Percentiles rank a stretch among this genome's conserved stretches.
Conservation (phyloP, 192 early-diverging fungal species). For the Coemansia erecta region DNA sequence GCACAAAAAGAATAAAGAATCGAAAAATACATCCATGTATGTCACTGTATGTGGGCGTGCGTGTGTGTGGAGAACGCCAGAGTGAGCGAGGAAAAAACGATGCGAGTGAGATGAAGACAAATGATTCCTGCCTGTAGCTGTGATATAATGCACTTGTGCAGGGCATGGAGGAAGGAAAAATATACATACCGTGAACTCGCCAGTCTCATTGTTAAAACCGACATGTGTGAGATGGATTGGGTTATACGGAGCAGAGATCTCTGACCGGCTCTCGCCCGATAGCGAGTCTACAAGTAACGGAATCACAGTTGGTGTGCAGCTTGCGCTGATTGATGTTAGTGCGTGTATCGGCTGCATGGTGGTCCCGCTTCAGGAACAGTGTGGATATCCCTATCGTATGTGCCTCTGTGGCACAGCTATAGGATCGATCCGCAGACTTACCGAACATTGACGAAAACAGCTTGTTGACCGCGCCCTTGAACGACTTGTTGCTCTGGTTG, state of each 20-base stretch:
- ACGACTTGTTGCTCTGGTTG: slow-evolving; percentile 47
- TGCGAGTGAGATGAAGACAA: slow-evolving; percentile 2
- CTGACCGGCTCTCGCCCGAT: slow-evolving; percentile 70
- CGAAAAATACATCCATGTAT: slow-evolving; percentile 4
- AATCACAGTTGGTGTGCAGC: not conserved
- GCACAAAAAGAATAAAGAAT: slow-evolving; percentile 12
- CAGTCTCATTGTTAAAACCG: slow-evolving; percentile 94
- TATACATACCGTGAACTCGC: slow-evolving; percentile 80
- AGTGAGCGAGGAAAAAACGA: not conserved
- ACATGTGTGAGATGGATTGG: slow-evolving; percentile 97
- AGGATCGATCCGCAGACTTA: slow-evolving; percentile 16
- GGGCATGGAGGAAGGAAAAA: not conserved
- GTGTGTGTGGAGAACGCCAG: slow-evolving; percentile 2
- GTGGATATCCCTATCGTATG: too few species aligned
- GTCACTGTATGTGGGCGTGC: slow-evolving; percentile 6
- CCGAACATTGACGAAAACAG: slow-evolving; percentile 54
- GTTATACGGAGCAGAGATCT: slow-evolving; percentile 94
- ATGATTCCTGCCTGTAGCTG: slow-evolving; percentile 3
- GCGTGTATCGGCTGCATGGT: not conserved
- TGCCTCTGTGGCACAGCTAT: too few species aligned
- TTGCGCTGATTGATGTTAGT: not conserved
- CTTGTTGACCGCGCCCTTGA: slow-evolving; percentile 55
- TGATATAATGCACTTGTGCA: slow-evolving; percentile 10
- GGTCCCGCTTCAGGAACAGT: not conserved
- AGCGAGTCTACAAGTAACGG: slow-evolving; percentile 51